Conservation (phyloP, 1,284 basidiomycete genomes). For the Jaminaea rosea region DNA sequence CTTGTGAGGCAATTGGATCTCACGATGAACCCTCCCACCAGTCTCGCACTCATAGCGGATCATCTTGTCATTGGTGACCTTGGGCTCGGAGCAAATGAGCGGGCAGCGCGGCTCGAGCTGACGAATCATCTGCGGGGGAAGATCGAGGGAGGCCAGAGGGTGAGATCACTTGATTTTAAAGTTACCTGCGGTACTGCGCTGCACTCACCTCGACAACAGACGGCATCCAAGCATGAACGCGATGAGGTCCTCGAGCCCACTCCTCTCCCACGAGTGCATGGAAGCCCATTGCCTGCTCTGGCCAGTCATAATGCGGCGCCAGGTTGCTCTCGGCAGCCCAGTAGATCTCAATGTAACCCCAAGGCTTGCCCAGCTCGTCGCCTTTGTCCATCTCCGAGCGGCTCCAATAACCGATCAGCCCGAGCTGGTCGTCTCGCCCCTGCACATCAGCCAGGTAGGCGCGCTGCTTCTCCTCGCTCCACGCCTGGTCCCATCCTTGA, state of each 20-base stretch:
- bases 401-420: conserved; percentile 40
- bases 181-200: neutral
- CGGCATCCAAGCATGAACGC: conserved; percentile 43
- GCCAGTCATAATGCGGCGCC: conserved; percentile 19
- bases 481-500: conserved; percentile 37
- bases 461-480: conserved; percentile 24
- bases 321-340: conserved; percentile 24
- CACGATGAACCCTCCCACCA: conserved; percentile 44
- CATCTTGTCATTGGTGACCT: conserved; percentile 39
- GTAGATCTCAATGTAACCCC: conserved; percentile 44
- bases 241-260: conserved; percentile 32
- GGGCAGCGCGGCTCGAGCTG: conserved; percentile 30
- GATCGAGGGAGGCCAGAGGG: neutral
- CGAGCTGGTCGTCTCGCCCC: conserved; percentile 14
- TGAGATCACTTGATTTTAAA: neutral
- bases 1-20: too few species aligned
- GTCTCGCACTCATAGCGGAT: conserved; percentile 38
- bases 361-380: conserved; percentile 22
- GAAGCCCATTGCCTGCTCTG: conserved; percentile 34
- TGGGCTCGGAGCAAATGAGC: conserved; percentile 33
- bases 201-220: conserved; percentile 25
- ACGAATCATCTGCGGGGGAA: conserved; percentile 21
- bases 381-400: too few species aligned
- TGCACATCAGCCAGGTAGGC: conserved; percentile 22
- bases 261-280: conserved; percentile 42